These are phyloP conservation scores for Austropuccinia psidii DNA, from an alignment of 1,284 basidiomycete genomes.

Conservation along the genomic window DNA sequence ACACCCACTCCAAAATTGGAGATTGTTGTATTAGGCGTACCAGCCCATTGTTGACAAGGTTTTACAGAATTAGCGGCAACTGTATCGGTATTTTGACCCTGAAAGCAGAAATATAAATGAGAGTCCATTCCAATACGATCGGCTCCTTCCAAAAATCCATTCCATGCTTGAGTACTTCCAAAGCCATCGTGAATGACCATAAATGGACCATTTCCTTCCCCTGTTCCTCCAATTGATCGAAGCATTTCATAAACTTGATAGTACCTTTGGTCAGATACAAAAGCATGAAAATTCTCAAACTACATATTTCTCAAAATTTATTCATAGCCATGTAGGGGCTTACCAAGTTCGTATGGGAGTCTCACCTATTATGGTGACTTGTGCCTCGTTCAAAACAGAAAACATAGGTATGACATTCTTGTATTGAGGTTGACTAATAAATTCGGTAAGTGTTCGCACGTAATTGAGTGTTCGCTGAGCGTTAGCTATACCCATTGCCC, in stretches of 20 bases:
- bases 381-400: conserved; percentile 42
- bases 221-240: conserved; percentile 66
- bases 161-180: conserved; percentile 64
- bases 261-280: conserved; percentile 54
- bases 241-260: conserved; percentile 69
- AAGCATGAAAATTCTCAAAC: conserved; percentile 29
- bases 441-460: conserved; percentile 46
- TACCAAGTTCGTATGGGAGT: conserved; percentile 25
- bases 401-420: conserved; percentile 44
- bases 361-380: conserved; percentile 38
- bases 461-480: conserved; percentile 46
- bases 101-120: conserved; percentile 51
- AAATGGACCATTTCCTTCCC: conserved; percentile 70
- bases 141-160: conserved; percentile 55
- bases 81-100: conserved; percentile 38
- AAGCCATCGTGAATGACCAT: conserved; percentile 74
- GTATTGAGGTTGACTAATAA: conserved; percentile 46
- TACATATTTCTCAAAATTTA: neutral
- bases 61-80: conserved; percentile 37
- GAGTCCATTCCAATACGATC: conserved; percentile 65
- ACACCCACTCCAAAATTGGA: conserved; percentile 45
- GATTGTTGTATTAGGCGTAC: conserved; percentile 41
- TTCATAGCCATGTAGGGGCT: neutral
- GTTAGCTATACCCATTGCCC: conserved; percentile 57
- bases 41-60: conserved; percentile 43